These are phyloP conservation scores for Nannochloris sp. DNA, from an alignment of 139 green algal genomes.

Conservation along the genomic window DNA sequence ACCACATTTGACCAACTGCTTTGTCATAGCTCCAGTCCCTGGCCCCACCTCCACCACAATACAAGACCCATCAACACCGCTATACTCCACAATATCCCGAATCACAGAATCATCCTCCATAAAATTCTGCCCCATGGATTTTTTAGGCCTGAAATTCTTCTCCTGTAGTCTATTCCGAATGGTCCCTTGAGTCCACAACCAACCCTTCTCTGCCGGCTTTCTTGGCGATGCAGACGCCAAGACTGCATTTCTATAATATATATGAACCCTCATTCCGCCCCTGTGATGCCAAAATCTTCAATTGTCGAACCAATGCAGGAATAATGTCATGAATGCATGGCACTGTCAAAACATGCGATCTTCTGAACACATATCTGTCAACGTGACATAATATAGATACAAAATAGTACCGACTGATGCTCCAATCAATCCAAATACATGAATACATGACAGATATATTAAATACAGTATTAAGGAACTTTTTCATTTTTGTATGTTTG, in stretches of 20 bases:
- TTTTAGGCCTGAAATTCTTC: slow-evolving; percentile 3
- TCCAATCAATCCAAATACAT: too few relatives aligned
- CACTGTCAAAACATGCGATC: too few relatives aligned
- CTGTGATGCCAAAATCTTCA: not conserved
- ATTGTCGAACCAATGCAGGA: too few relatives aligned
- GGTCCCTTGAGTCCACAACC: not conserved
- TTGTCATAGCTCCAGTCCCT: slow-evolving; percentile 51
- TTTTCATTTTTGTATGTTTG: too few relatives aligned
- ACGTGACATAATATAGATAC: too few relatives aligned
- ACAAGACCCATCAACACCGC: slow-evolving; percentile 53
- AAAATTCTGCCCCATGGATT: slow-evolving; percentile 85
- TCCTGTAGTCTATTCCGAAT: not conserved
- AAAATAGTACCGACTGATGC: too few relatives aligned
- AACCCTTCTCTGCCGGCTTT: not conserved
- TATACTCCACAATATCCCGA: slow-evolving; percentile 47
- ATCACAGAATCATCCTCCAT: slow-evolving; percentile 71
- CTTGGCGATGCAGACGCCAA: not conserved
- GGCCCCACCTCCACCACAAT: slow-evolving; percentile 82
- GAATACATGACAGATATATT: too few relatives aligned
- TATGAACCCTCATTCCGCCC: not conserved
- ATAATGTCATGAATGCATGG: too few relatives aligned
- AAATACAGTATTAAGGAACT: too few relatives aligned
- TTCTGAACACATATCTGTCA: too few relatives aligned
- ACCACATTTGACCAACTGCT: slow-evolving; percentile 58
- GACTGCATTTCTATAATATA: not conserved